Evolutionary conservation across 2,329 filamentous ascomycete species (phyloP), one percentile per base, ranked within the genome.

Genomic region (Colletotrichum shisoi): DNA sequence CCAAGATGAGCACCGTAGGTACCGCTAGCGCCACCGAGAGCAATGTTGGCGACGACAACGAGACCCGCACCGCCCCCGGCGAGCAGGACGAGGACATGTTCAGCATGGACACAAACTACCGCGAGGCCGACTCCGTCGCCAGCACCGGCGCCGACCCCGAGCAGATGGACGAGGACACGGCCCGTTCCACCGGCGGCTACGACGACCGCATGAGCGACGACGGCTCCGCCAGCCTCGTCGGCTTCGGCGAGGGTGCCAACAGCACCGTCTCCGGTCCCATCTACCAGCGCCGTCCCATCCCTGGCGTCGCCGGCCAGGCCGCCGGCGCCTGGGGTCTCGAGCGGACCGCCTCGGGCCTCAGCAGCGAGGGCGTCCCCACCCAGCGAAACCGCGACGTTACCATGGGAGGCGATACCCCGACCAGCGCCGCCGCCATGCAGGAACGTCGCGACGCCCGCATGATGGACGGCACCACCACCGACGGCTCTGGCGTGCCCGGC

Each of bases 241-340:
- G 91, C 0, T 97, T 97, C 72, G 94, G 94, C 57, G 94, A 97
- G 77, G 94, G 94, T 40, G 94, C 94, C 11, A 92, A 90, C 71
- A 93, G 91, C 76, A 93, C 93, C 5, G 89, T 94, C 64, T 92
- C 89, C 67, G 93, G 93, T 0, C 92, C 92, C 45, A 91, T 91
- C 74, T 85, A 91, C 79, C 81, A 86, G 76, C 79, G 85, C 68
- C 76, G 84, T 54, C 77, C 81, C 57, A 77, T 78, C 70, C 82
- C 81, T 71, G 79, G 74, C 70, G 68, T 72, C 45, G 48, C 27
- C 21, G 74, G 73, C 34, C 71, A 71, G 8, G 66, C 68, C 5
- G 73, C 67, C 5, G 73, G 71, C 4, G 68, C 73, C 7, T 84
- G 80, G 81, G 76, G 74, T 12, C 74, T 85, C 8, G 84, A 87